These are phyloP conservation scores for Cordyceps fumosorosea DNA, from an alignment of 2,329 filamentous ascomycete species.

Conservation along the genomic window DNA sequence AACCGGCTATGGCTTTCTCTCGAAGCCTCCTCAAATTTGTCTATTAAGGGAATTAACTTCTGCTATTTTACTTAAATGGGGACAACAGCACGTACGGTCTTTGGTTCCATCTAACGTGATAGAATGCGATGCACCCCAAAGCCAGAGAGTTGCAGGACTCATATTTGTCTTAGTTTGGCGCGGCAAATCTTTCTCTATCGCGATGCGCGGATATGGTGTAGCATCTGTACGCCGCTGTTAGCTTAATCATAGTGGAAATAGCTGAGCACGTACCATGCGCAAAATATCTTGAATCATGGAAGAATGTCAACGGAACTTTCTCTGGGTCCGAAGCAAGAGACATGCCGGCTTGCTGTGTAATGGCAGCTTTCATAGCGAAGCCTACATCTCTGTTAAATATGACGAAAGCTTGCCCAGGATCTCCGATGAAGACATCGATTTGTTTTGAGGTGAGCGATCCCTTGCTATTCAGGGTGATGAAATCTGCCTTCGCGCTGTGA, in stretches of 20 bases:
- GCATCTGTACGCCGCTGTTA: not conserved
- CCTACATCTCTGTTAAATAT: constrained; percentile 13
- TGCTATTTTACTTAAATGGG: not conserved
- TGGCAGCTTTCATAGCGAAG: constrained; percentile 10
- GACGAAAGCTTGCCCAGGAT: constrained; percentile 13
- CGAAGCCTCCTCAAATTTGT: constrained; percentile 12
- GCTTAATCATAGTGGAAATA: not conserved
- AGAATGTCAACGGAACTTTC: constrained; percentile 12
- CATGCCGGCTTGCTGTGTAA: constrained; percentile 9
- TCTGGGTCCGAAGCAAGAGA: constrained; percentile 1
- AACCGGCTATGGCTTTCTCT: constrained; percentile 15
- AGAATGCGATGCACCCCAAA: constrained; percentile 17
- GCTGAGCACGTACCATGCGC: constrained; percentile 4
- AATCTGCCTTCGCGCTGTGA: no score
- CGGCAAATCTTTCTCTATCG: constrained; percentile 14
- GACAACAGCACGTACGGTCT: constrained; percentile 13
- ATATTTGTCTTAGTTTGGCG: constrained; percentile 12
- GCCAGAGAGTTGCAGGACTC: constrained; percentile 17
- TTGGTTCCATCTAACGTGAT: constrained; percentile 17
- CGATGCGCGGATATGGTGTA: constrained; percentile 14
- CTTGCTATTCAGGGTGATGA: not conserved
- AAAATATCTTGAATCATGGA: constrained; percentile 13
- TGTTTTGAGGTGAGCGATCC: constrained; percentile 13
- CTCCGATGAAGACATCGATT: constrained; percentile 15
- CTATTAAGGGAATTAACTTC: not conserved